These are phyloP conservation scores for Monsonia emarginata DNA, from an alignment of 441 rosid species.

Conservation along the genomic window DNA sequence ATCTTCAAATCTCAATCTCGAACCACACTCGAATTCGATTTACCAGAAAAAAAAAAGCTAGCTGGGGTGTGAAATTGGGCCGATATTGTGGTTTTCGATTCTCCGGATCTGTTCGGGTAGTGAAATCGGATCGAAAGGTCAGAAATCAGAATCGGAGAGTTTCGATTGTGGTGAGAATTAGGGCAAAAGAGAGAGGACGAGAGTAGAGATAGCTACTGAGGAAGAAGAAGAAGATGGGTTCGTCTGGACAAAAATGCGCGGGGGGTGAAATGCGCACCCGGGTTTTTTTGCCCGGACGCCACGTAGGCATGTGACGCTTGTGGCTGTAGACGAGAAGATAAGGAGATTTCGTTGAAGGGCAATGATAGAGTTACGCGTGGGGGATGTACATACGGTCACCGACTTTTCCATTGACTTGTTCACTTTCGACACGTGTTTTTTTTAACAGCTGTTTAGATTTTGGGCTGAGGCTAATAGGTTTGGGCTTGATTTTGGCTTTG, in stretches of 20 bases:
- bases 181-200: neutral
- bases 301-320: neutral
- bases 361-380: neutral
- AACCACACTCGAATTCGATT: too few species aligned
- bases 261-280: slow-evolving; percentile 5
- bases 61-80: too few species aligned
- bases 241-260: neutral
- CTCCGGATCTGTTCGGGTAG: too few species aligned
- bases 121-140: neutral
- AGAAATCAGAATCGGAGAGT: neutral
- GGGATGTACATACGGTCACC: neutral
- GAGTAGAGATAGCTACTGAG: neutral
- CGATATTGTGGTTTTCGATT: too few species aligned
- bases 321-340: neutral
- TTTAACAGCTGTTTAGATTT: too few species aligned
- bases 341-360: neutral
- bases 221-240: neutral
- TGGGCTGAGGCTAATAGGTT: too few species aligned
- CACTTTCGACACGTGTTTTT: too few species aligned
- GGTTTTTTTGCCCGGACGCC: neutral
- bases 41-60: too few species aligned
- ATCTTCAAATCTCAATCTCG: too few species aligned
- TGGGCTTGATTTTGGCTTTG: too few species aligned
- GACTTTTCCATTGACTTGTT: neutral
- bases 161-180: neutral